phyloP scores from a whole-genome alignment of 768 basidiomycete genomes.

The Galerina marginata region DNA sequence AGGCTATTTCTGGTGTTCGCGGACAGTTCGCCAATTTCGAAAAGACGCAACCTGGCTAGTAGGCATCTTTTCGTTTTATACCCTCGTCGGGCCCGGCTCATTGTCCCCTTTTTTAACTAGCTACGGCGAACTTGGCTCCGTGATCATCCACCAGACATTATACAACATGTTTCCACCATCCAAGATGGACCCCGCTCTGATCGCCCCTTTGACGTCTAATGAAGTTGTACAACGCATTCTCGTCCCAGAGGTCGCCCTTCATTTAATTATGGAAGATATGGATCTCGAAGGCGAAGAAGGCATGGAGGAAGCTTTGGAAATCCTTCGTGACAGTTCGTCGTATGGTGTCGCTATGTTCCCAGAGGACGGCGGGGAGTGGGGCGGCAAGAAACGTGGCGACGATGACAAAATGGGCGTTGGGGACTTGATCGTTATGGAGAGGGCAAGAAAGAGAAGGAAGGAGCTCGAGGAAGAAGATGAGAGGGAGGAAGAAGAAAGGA shows the following conservation, averaged over 20 bases:
- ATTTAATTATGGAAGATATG: conserved; percentile 84
- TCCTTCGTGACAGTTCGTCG: conserved; percentile 75
- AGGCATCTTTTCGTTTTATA: conserved; percentile 36
- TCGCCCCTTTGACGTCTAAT: conserved; percentile 68
- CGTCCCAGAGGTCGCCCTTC: conserved; percentile 86
- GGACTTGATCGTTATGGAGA: conserved; percentile 58
- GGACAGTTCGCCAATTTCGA: conserved; percentile 83
- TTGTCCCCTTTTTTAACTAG: conserved; percentile 41
- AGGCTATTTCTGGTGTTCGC: conserved; percentile 67
- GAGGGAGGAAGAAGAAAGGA: conserved; percentile 17
- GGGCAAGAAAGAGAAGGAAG: conserved; percentile 55
- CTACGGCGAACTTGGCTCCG: conserved; percentile 85
- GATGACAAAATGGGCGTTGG: conserved; percentile 47
- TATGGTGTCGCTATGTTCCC: conserved; percentile 92
- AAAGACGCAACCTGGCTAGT: conserved; percentile 91
- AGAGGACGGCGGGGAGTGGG: conserved; percentile 52
- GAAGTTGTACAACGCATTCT: conserved; percentile 86
- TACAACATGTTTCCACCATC: conserved; percentile 75
- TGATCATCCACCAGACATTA: conserved; percentile 80
- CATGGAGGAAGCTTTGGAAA: conserved; percentile 52
- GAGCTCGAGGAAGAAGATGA: conserved; percentile 52
- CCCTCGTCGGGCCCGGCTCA: background rate
- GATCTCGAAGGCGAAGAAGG: conserved; percentile 44
- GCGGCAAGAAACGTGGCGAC: conserved; percentile 27
- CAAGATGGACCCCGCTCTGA: conserved; percentile 55